phyloP scores from a whole-genome alignment of 75 land plant genomes.

The Chamaecyparis obtusa region DNA sequence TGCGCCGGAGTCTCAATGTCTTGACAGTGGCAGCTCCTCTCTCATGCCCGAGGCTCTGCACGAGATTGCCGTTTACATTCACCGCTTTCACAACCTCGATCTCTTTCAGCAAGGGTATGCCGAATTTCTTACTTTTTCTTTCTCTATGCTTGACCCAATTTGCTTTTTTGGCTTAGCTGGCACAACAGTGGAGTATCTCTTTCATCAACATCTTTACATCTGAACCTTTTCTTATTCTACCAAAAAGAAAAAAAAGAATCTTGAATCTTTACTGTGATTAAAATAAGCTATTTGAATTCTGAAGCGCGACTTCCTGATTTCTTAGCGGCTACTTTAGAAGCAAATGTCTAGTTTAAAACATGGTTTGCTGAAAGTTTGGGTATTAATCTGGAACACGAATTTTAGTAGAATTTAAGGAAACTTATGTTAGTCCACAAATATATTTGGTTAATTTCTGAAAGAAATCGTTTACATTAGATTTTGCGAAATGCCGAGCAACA shows the following conservation, averaged over 20 bases:
- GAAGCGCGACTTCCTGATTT: neutral
- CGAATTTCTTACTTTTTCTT: neutral
- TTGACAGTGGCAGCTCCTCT: neutral
- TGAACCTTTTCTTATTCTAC: neutral
- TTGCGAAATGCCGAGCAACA: neutral
- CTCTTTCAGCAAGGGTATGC: slow-evolving; percentile 78
- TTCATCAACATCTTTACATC: neutral
- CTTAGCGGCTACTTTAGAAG: neutral
- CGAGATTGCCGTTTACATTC: slow-evolving; percentile 71
- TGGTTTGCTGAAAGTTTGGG: neutral
- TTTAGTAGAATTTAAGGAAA: neutral
- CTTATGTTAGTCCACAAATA: neutral
- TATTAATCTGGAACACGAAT: neutral
- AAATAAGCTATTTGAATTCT: neutral
- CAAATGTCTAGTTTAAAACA: neutral
- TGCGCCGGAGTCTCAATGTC: neutral
- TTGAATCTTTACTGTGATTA: too few relatives aligned
- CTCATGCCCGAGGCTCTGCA: slow-evolving; percentile 48
- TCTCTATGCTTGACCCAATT: neutral
- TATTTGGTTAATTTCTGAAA: neutral
- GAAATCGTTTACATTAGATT: neutral
- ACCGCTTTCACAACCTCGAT: slow-evolving; percentile 86
- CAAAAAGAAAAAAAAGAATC: neutral
- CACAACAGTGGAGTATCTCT: neutral
- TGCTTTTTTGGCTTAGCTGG: neutral